Conservation (phyloP, 2,329 filamentous ascomycete genomes). For the Clarireedia paspali region DNA sequence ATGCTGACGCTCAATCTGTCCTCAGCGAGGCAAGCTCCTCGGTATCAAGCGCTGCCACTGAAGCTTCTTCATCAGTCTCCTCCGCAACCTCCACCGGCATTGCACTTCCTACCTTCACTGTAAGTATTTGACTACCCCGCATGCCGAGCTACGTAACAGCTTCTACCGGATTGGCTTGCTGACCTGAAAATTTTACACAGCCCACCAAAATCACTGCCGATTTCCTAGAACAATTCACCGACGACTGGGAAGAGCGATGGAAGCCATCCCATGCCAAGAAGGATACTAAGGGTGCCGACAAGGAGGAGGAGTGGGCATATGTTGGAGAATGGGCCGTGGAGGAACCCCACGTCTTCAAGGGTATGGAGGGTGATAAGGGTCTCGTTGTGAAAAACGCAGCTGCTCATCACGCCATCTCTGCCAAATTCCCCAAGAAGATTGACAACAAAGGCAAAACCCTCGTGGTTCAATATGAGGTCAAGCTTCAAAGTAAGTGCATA, state of each 20-base stretch:
- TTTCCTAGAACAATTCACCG: conserved; percentile 97
- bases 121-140: conserved; percentile 40
- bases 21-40: conserved; percentile 40
- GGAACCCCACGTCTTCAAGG: conserved; percentile 84
- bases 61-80: conserved; percentile 32
- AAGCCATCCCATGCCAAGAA: conserved; percentile 96
- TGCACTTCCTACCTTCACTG: conserved; percentile 77
- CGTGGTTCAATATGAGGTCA: conserved; percentile 98
- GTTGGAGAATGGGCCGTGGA: conserved; percentile 95
- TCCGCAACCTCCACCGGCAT: conserved; percentile 48
- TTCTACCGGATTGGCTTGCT: background rate
- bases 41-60: conserved; percentile 26
- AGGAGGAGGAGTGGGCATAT: conserved; percentile 87
- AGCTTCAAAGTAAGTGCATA: conserved; percentile 78
- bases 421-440: conserved; percentile 94
- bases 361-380: conserved; percentile 91
- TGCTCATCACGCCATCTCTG: conserved; percentile 97
- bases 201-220: conserved; percentile 82
- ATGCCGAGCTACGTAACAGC: conserved; percentile 16
- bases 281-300: conserved; percentile 61
- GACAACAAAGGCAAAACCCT: conserved; percentile 96
- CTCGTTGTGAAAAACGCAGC: conserved; percentile 97
- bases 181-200: conserved; percentile 39
- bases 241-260: conserved; percentile 92
- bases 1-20: conserved; percentile 55